Percentiles rank a stretch among this genome's conserved stretches.
phyloP scores from a whole-genome alignment of 169 alveolate species.

The Plasmodium vivax region DNA sequence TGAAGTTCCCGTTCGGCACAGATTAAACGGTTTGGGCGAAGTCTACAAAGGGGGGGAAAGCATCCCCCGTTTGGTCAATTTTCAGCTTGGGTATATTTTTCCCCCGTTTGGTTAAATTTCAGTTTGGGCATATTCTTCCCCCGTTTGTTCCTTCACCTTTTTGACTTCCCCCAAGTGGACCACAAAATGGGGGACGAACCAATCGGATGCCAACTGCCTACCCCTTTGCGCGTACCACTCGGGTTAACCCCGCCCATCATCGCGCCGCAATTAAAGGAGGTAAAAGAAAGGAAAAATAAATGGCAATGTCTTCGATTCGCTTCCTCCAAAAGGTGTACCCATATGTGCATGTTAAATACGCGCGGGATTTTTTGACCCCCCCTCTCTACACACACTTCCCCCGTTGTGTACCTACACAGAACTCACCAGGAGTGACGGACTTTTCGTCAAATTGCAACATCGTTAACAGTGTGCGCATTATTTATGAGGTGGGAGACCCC shows the following conservation, averaged over 20 bases:
- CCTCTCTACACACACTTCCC: background rate
- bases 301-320: background rate
- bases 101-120: background rate
- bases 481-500: background rate
- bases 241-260: background rate
- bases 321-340: background rate
- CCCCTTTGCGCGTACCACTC: background rate
- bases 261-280: background rate
- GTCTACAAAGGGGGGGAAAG: background rate
- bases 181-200: background rate
- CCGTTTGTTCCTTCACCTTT: background rate
- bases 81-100: background rate
- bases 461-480: background rate
- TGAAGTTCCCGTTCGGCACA: background rate
- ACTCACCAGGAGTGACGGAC: background rate
- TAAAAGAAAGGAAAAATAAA: background rate
- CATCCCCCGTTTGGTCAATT: background rate
- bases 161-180: background rate
- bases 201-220: background rate
- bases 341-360: background rate
- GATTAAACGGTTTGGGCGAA: background rate
- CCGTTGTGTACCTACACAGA: background rate
- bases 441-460: background rate
- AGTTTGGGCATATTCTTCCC: background rate
- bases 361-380: background rate